Base-by-base conservation (phyloP, 805 yeast genomes). In the Ogataea pini region DNA sequence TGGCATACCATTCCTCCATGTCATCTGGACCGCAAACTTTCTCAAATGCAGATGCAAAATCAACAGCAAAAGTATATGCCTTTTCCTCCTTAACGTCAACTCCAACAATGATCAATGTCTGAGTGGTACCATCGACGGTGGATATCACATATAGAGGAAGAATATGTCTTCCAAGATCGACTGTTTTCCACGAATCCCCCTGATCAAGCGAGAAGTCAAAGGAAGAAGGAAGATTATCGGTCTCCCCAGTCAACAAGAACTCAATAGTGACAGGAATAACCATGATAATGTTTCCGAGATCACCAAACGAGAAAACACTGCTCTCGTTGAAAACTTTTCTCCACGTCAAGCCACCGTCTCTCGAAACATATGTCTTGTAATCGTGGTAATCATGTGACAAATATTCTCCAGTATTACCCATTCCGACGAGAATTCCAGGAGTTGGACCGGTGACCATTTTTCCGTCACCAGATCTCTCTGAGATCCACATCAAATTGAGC, bases 331-430 rank as follows among this genome's bases (percentile, higher is more conserved):
- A 57, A 1, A 82, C 77, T 47, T 70, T 62, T 22, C 67, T 65
- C 96, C 96, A 89, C 0, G 85, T 70, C n/a, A 72, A 59, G 22
- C 96, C 96, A 20, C 88, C 90, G 68, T 89, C 89, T 48, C 85
- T 70, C 0, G 96, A 85, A 7, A 87, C 61, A 61, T 72, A 89
- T 1, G 94, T 80, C 12, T 55, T 32, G 32, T 52, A 46, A 3
- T 58, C 51, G 1, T 45, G 39, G 5, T 42, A 24, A 19, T 58
- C 48, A 22, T 46, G 49, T 1, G 71, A 71, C 33, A 89, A 66
- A 13, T 59, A 56, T 33, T 75, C 77, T 7, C 97, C 97, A 24
- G 88, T 94, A 61, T 82, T 86, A 28, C 99, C 99, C 19, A 86
- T 78, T 17, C 88, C 97, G 46, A 67, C 36, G 13, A 72, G 36